Conservation (phyloP, 1,139 yeast genomes). For the Candida tunisiensis region DNA sequence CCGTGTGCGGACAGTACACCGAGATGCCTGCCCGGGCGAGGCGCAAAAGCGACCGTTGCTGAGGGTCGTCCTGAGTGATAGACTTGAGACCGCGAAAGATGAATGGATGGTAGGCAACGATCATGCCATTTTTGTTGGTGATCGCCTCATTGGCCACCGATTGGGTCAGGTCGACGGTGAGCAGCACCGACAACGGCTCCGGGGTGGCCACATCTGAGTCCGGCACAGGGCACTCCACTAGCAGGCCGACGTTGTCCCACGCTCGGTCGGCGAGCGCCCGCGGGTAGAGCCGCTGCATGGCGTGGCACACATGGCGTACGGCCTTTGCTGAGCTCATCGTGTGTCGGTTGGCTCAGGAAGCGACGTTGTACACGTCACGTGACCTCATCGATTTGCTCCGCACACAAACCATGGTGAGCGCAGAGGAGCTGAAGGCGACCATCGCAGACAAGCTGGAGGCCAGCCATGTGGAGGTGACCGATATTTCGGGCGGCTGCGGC, state of each 20-base stretch:
- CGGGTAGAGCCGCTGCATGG: conserved; percentile 64
- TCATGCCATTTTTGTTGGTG: conserved; percentile 25
- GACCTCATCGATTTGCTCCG: neutral
- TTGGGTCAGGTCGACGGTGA: conserved; percentile 75
- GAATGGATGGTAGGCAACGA: conserved; percentile 90
- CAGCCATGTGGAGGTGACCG: conserved; percentile 19
- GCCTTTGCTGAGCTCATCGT: no score
- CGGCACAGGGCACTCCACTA: conserved; percentile 43
- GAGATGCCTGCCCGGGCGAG: conserved; percentile 62
- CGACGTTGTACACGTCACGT: no score
- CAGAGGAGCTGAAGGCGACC: conserved; percentile 13
- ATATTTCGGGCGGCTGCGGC: conserved; percentile 57
- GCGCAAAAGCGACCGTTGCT: conserved; percentile 58
- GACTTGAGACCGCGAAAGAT: conserved; percentile 78
- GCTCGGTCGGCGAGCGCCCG: conserved; percentile 58
- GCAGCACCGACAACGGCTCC: conserved; percentile 27
- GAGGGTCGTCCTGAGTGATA: conserved; percentile 51
- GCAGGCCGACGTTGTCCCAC: conserved; percentile 90
- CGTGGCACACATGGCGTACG: no score
- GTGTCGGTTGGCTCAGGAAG: no score
- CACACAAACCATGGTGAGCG: conserved; percentile 5
- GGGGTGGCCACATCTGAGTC: conserved; percentile 7
- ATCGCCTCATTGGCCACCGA: conserved; percentile 81
- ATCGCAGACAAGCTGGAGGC: conserved; percentile 19
- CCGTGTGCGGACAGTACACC: conserved; percentile 92